Base-by-base conservation (phyloP, 164 flowering plant genomes). In the Taxillus chinensis region DNA sequence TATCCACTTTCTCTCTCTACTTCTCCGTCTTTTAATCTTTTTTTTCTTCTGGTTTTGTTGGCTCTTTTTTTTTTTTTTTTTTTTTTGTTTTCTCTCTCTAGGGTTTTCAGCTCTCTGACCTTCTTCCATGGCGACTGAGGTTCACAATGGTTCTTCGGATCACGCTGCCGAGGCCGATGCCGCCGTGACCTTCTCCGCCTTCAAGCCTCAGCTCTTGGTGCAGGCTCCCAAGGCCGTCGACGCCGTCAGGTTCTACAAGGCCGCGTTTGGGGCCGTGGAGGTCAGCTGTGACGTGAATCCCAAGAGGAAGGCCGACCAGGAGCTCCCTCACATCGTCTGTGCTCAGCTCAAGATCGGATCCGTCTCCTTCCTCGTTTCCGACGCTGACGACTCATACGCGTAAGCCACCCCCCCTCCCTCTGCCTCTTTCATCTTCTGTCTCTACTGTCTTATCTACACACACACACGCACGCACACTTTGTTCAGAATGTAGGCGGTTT, bases 261-360 rank as follows among this genome's bases (percentile, higher is more conserved):
- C 82, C 10, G 96, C 90, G 14, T 89, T 89, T 55, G 92, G 88
- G 1, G 93, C 93, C 3, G 92, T 82, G 66, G 96, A 87, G 76
- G 58, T 80, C 42, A 73, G 75, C 61, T 86, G 92, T 16, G 64
- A 67, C 16, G 46, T 70, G 40, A 77, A 87, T 53, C 83, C 88
- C 8, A 87, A 90, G 78, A 80, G 93, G 61, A 90, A 90, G 79
- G 93, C 93, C 1, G 96, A 89, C 9, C 91, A 86, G 60, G 96
- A 90, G 69, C 74, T 68, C 59, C 96, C 96, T 65, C 84, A 75
- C 64, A 64, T 86, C 40, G 71, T 79, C 74, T 73, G 77, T 5
- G 86, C 90, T 63, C 79, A 85, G 64, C 86, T 90, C 51, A 74
- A 80, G 77, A 65, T 90, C 57, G 93, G 83, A 3, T 75, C 83